phyloP scores from a whole-genome alignment of 139 green algal genomes.

The Nannochloris sp. region DNA sequence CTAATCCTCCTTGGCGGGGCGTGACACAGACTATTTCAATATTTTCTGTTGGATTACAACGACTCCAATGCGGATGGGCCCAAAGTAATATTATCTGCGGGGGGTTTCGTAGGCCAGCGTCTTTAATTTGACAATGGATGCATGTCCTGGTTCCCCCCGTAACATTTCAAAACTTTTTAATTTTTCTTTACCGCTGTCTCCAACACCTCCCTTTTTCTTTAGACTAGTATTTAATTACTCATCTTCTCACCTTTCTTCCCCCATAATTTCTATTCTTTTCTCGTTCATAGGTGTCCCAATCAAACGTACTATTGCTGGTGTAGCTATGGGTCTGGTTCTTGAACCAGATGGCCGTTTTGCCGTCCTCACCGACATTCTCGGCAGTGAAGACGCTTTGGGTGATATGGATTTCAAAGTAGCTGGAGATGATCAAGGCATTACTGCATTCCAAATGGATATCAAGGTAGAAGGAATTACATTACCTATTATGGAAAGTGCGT shows the following conservation, averaged over 20 bases:
- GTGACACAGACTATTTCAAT: slow-evolving; percentile 7
- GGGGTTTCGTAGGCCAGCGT: slow-evolving; percentile 29
- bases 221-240: background rate
- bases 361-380: slow-evolving; percentile 94
- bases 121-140: background rate
- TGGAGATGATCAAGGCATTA: slow-evolving; percentile 58
- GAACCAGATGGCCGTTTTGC: slow-evolving; percentile 43
- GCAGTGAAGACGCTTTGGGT: slow-evolving; percentile 85
- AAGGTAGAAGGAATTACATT: slow-evolving; percentile 88
- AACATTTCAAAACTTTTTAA: slow-evolving; percentile 5
- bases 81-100: slow-evolving; percentile 6
- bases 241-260: background rate
- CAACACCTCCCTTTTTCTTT: background rate
- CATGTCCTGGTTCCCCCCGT: slow-evolving; percentile 22
- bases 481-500: slow-evolving; percentile 78
- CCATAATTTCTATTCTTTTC: background rate
- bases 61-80: slow-evolving; percentile 40
- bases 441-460: slow-evolving; percentile 97
- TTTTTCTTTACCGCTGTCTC: background rate
- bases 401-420: slow-evolving; percentile 99
- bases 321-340: slow-evolving; percentile 97
- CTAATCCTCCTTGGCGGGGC: slow-evolving; percentile 33
- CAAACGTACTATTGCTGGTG: slow-evolving; percentile 71
- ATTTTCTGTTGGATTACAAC: slow-evolving; percentile 12
- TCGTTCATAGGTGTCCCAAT: slow-evolving; percentile 80